phyloP scores from a whole-genome alignment of 2,329 filamentous ascomycete species.

The Cercospora sojina region DNA sequence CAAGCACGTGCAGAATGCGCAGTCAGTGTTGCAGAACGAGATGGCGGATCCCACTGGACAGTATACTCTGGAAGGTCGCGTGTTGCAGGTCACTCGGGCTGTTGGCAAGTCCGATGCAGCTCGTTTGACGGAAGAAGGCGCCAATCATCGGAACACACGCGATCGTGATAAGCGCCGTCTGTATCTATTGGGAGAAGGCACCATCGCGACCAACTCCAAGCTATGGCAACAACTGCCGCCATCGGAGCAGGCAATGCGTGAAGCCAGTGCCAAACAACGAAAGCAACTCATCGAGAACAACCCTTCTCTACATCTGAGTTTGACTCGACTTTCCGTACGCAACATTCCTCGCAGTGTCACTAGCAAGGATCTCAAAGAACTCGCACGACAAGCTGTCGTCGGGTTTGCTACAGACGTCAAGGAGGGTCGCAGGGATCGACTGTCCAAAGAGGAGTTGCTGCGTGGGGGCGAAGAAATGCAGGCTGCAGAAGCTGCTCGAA shows the following conservation, averaged over 20 bases:
- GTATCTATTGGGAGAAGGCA: slow-evolving; percentile 84
- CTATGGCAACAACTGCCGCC: slow-evolving; percentile 74
- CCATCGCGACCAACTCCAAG: slow-evolving; percentile 72
- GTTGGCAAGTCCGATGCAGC: slow-evolving; percentile 80
- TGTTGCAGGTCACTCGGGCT: slow-evolving; percentile 79
- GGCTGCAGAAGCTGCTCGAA: slow-evolving; percentile 76
- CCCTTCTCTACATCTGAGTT: slow-evolving; percentile 79
- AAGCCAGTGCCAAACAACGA: slow-evolving; percentile 81
- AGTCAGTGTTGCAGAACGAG: slow-evolving; percentile 86
- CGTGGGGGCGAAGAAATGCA: slow-evolving; percentile 78
- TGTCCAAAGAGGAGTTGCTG: slow-evolving; percentile 85
- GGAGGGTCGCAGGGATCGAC: slow-evolving; percentile 67
- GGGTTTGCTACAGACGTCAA: slow-evolving; percentile 92
- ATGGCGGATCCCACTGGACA: slow-evolving; percentile 74
- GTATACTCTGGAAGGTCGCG: slow-evolving; percentile 87
- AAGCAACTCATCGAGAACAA: slow-evolving; percentile 90
- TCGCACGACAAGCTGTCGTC: slow-evolving; percentile 89
- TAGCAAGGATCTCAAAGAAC: slow-evolving; percentile 84
- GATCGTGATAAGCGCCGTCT: slow-evolving; percentile 88
- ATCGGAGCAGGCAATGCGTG: slow-evolving; percentile 81
- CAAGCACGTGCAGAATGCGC: slow-evolving; percentile 52
- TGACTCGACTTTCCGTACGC: slow-evolving; percentile 86
- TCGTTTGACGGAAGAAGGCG: slow-evolving; percentile 69
- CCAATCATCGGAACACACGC: slow-evolving; percentile 60
- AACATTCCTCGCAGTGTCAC: slow-evolving; percentile 83